Evolutionary conservation across 805 yeast genomes (phyloP), one percentile per base, ranked within the genome.

Genomic region (Ogataea wickerhamii): DNA sequence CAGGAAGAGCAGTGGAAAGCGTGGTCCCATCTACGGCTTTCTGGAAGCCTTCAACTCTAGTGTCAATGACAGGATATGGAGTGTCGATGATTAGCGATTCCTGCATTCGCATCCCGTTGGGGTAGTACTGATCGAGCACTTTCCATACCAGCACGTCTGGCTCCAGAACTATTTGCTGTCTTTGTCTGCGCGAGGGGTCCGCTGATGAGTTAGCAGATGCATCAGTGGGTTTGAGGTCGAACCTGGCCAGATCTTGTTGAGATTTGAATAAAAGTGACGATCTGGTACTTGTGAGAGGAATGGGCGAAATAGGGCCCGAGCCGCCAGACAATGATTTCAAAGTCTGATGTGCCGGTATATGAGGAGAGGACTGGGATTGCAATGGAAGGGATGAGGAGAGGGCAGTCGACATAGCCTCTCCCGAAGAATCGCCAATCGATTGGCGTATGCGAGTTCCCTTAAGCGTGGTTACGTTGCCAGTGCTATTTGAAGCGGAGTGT

Each of bases 1-100:
- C 12, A 12, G 25, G 12, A 8, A 22, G 25, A 22, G 12, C 12
- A 12, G 25, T 12, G 12, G 25, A 8, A 12, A 12, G 25, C 8
- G 11, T 22, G 25, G 8, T 12, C 12, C 25, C 25, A 8, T 22
- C 25, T 8, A 22, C 25, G 12, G 25, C 12, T 22, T 22, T 8
- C 25, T 22, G 25, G 25, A 8, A 8, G 8, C 25, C 25, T 8
- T 8, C 8, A 6, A 28, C 18, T 18, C 47, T 25, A 17, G 21
- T 35, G 25, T 49, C 45, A 19, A 26, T 21, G 18, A 41, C 28
- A 18, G 50, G 46, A 18, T 45, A 41, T 11, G 75, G 71, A 0
- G 67, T 58, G n/a, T 74, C 84, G 11, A 83, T 68, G 2, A 82
- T 56, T 21, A 84, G 66, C 0, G 91, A 82, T 34, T 82, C 87